These are phyloP conservation scores for Clavispora asparagi DNA, from an alignment of 805 yeast species.

Conservation along the genomic window DNA sequence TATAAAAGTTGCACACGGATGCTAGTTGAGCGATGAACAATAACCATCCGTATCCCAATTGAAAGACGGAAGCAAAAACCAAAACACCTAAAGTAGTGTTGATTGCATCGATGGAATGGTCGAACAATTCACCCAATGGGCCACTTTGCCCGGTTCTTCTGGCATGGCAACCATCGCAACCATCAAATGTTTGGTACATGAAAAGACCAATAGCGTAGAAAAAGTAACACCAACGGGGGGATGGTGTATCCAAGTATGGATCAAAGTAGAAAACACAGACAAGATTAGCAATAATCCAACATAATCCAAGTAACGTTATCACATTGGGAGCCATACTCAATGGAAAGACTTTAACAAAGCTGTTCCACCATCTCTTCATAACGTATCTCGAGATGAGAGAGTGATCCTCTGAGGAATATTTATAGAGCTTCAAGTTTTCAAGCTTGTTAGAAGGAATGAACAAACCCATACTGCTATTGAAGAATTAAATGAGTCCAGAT, in stretches of 20 bases:
- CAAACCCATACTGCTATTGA: conserved; percentile 48
- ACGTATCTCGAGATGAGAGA: conserved; percentile 71
- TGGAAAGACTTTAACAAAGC: conserved; percentile 73
- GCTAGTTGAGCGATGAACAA: conserved; percentile 65
- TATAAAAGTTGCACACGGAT: conserved; percentile 72
- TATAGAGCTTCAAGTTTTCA: conserved; percentile 51
- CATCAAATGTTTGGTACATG: conserved; percentile 92
- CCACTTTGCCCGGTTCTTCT: conserved; percentile 93
- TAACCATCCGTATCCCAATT: conserved; percentile 65
- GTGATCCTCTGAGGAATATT: conserved; percentile 74
- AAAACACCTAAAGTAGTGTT: conserved; percentile 78
- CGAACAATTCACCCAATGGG: conserved; percentile 91
- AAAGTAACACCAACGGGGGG: conserved; percentile 75
- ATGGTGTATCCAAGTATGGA: conserved; percentile 53
- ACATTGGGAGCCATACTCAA: conserved; percentile 88
- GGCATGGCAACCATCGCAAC: conserved; percentile 94
- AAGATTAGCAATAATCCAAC: conserved; percentile 63
- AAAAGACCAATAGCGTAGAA: conserved; percentile 79
- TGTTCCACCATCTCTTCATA: conserved; percentile 77
- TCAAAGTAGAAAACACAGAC: conserved; percentile 64
- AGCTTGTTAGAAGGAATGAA: conserved; percentile 53
- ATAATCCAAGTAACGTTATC: conserved; percentile 75
- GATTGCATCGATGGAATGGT: conserved; percentile 72
- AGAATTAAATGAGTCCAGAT: neutral
- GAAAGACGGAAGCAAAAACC: conserved; percentile 70